Evolutionary conservation across 306 rosid genomes (phyloP).

Genomic region (Cicer yamashitae): DNA sequence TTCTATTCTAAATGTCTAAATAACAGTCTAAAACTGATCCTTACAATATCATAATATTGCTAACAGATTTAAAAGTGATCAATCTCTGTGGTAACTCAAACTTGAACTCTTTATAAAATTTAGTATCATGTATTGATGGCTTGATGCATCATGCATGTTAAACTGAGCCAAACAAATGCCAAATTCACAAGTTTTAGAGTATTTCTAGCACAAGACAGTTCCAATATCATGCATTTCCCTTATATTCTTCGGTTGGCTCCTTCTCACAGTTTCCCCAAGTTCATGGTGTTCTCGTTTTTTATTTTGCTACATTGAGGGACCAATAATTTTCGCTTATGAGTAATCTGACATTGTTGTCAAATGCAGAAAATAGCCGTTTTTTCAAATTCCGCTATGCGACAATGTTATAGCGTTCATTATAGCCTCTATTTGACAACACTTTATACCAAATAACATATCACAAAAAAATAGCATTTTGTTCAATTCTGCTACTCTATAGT

Average conservation of each 20-base stretch:
- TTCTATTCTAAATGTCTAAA: conserved; percentile 17
- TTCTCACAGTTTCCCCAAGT: conserved; percentile 24
- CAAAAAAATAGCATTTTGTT: too few species aligned
- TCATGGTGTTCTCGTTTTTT: conserved; percentile 13
- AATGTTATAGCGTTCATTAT: too few species aligned
- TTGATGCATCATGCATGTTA: conserved; percentile 28
- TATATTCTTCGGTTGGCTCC: conserved; percentile 19
- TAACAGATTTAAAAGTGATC: conserved; percentile 20
- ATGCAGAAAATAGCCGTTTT: too few species aligned
- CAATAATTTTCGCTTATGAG: neutral
- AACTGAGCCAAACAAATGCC: conserved; percentile 17
- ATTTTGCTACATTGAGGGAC: conserved; percentile 18
- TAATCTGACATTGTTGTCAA: too few species aligned
- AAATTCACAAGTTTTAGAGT: conserved; percentile 24
- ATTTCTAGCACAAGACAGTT: conserved; percentile 19
- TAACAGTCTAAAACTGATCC: neutral
- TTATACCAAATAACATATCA: too few species aligned
- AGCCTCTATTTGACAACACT: too few species aligned
- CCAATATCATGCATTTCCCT: conserved; percentile 10
- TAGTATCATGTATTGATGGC: conserved; percentile 6
- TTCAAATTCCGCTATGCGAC: too few species aligned
- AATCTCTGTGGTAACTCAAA: conserved; percentile 23
- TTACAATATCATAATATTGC: conserved; percentile 11
- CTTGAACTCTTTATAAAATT: neutral
- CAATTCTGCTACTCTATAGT: too few species aligned